Base-by-base conservation (phyloP, 257 asterid genomes). In the Scutellaria baicalensis region DNA sequence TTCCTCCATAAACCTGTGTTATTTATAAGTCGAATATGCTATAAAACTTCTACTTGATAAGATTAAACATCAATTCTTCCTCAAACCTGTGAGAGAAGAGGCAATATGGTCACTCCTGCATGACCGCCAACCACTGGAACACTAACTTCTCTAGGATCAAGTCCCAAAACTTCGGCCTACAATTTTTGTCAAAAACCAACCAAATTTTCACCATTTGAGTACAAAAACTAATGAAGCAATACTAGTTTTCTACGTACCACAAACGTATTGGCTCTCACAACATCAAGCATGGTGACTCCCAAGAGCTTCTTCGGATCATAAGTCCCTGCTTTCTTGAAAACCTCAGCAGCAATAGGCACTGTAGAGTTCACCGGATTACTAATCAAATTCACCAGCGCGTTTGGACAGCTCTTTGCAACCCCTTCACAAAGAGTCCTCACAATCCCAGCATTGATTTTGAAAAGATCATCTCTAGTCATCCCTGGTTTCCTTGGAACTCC, bases 91-190 rank as follows among this genome's bases (percentile, higher is more conserved):
- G 97, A 91, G 72, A 91, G 96, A 45, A 91, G 95, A 56, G 97
- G 97, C 84, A 91, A 81, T 71, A 91, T 91, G 23, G 97, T 88
- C 62, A 89, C 97, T 66, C 97, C 97, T 13, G 97, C 93, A 83
- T 91, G 97, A 59, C 97, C 97, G 31, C 97, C 97, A 71, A 91
- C 97, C 40, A 91, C 97, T 10, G 97, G 97, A 63, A 91, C 95
- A 65, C 58, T 74, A 66, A 91, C 95, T 67, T 91, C 96, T 78
- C 96, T 80, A 0, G 97, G 97, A 78, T 91, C 96, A 74, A 89
- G 91, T 71, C 97, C 97, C 79, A 91, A 50, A 81, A 91, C 97
- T 81, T 91, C 96, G 67, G 96, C 97, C 97, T 91, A 69, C 50
- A 66, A 35, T 35, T 66, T 17, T 17, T 35, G 20, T 17, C 48